Base-by-base conservation (phyloP, 345 rosid species). In the Linum trigynum region DNA sequence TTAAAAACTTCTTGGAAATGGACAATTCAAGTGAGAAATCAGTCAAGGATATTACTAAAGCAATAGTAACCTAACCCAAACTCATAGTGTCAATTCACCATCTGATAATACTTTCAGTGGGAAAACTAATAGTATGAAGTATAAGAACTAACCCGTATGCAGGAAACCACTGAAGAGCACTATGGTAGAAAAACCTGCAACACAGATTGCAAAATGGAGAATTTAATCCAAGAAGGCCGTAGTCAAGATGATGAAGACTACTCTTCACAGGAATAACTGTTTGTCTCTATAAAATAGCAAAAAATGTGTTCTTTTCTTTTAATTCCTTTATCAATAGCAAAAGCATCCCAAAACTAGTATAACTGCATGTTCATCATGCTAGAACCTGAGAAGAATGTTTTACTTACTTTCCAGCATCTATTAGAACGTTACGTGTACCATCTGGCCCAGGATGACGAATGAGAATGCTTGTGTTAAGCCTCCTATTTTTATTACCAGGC, bases 341-440 rank as follows among this genome's bases (percentile, higher is more conserved):
- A 3, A 57, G 51, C 11, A 45, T 45, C 12, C 51, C 51, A 45
- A 41, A 8, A 41, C 45, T 8, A 0, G 9, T 41, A 41, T 8
- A 41, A 41, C 1, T 4, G 45, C 9, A 41, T 41, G 45, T 41
- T 41, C 45, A 41, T 41, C 9, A 41, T 41, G 45, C 45, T 4
- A 41, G 32, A 23, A 23, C 32, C 32, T 23, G 32, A 23, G 32
- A 23, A 23, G 12, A 45, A 43, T n/a, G 65, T 39, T 58, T 74
- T 75, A 83, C 98, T 83, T 80, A 87, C 96, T 89, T 92, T 77
- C 97, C 98, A 72, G 84, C 87, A 77, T 92, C 98, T 71, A 92
- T 82, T 0, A 92, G 77, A 75, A 87, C 80, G 80, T 89, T 76
- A 65, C 72, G 65, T 61, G 59, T 75, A 42, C 90, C 94, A 7